These are phyloP conservation scores for Saraca asoca DNA, from an alignment of 331 rosid species.

Conservation along the genomic window DNA sequence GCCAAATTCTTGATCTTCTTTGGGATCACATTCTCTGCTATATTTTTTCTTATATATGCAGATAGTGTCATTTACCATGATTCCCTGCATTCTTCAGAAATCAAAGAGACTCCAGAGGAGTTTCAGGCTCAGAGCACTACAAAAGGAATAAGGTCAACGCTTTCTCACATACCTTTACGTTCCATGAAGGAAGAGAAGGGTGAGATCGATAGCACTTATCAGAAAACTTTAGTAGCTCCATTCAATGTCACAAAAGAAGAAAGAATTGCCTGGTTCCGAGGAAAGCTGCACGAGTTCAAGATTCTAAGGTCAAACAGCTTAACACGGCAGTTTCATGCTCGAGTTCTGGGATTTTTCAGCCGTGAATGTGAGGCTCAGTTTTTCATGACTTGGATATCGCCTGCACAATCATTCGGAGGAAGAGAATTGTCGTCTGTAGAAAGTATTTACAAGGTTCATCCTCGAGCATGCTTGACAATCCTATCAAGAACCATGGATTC, in stretches of 20 bases:
- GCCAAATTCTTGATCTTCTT: slow-evolving; percentile 38
- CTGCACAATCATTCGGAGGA: slow-evolving; percentile 48
- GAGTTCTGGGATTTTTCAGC: slow-evolving; percentile 54
- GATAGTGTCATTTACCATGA: slow-evolving; percentile 27
- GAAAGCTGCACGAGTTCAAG: slow-evolving; percentile 47
- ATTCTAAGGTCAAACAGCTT: slow-evolving; percentile 61
- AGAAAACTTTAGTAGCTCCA: slow-evolving; percentile 46
- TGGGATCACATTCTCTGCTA: slow-evolving; percentile 40
- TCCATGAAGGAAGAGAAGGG: slow-evolving; percentile 43
- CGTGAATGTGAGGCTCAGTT: slow-evolving; percentile 58
- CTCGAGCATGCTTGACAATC: slow-evolving; percentile 66
- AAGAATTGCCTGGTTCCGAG: slow-evolving; percentile 65
- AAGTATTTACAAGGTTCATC: slow-evolving; percentile 66
- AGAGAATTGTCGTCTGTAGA: slow-evolving; percentile 59
- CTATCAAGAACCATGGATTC: slow-evolving; percentile 73
- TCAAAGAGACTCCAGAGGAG: slow-evolving; percentile 10
- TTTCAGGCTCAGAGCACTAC: slow-evolving; percentile 23
- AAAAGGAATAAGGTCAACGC: slow-evolving; percentile 30
- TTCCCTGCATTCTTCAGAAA: slow-evolving; percentile 15
- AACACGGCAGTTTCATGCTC: slow-evolving; percentile 49
- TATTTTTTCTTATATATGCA: slow-evolving; percentile 42
- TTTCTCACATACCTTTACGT: slow-evolving; percentile 9
- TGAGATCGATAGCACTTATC: slow-evolving; percentile 29
- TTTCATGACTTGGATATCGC: slow-evolving; percentile 87
- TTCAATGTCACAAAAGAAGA: slow-evolving; percentile 49